Evolutionary conservation across 1,139 yeast species (phyloP).

Genomic region (Sugiyamaella sp.): DNA sequence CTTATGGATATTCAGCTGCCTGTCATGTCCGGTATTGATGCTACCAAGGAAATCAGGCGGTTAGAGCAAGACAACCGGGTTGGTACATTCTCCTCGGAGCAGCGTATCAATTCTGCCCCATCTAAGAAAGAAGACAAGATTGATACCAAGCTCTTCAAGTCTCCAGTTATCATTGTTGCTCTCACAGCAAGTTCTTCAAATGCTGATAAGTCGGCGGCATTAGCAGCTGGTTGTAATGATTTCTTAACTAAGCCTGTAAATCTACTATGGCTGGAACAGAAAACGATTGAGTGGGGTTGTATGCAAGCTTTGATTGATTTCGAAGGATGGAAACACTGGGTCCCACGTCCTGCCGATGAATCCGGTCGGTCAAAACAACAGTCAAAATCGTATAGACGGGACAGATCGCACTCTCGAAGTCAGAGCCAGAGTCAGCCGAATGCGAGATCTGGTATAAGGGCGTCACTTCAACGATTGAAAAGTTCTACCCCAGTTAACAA

Average conservation of each 20-base stretch:
- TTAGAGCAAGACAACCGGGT: constrained; percentile 79
- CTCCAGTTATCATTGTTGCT: constrained; percentile 96
- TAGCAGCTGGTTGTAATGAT: constrained; percentile 97
- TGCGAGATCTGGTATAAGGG: not conserved
- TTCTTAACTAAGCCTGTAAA: constrained; percentile 96
- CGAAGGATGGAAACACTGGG: constrained; percentile 96
- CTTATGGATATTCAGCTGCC: constrained; percentile 96
- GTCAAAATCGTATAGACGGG: constrained; percentile 13
- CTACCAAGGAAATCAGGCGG: constrained; percentile 84
- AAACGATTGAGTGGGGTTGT: constrained; percentile 89
- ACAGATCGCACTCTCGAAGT: constrained; percentile 21
- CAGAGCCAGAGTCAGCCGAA: constrained; percentile 7
- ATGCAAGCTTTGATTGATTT: constrained; percentile 98
- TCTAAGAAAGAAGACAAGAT: constrained; percentile 50
- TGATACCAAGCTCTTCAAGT: constrained; percentile 65
- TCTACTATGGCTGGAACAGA: constrained; percentile 89
- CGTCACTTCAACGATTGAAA: constrained; percentile 14
- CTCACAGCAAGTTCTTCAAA: constrained; percentile 88
- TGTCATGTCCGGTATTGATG: constrained; percentile 90
- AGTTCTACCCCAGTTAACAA: constrained; percentile 5
- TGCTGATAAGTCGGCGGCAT: constrained; percentile 87
- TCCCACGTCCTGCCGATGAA: constrained; percentile 38
- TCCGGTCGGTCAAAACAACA: constrained; percentile 13
- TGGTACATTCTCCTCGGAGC: constrained; percentile 64
- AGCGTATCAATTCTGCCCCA: constrained; percentile 23